Conservation (phyloP, 2,329 filamentous ascomycete genomes). For the Hypoxylon sp. region DNA sequence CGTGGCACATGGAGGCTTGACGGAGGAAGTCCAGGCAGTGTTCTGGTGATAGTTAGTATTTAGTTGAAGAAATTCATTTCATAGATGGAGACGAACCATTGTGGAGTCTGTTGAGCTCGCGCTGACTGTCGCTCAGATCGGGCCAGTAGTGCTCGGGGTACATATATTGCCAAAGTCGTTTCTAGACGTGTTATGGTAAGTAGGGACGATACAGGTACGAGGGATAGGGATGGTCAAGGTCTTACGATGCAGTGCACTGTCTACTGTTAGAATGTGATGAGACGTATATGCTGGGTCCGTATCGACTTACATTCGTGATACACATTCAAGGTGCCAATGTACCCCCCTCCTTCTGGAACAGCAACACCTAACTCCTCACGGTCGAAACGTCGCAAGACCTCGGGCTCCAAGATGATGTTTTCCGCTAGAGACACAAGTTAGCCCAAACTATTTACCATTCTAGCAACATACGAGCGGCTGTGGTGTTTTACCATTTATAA, state of each 20-base stretch:
- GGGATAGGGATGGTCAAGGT: not conserved
- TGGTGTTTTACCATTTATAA: conserved; percentile 6
- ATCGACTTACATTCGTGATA: conserved; percentile 16
- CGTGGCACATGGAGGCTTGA: conserved; percentile 20
- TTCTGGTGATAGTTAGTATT: conserved; percentile 5
- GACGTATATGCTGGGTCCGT: no score
- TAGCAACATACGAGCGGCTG: not conserved
- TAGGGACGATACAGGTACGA: not conserved
- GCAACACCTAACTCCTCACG: conserved; percentile 13
- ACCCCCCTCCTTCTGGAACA: conserved; percentile 14
- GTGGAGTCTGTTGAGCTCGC: conserved; percentile 13
- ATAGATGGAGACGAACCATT: conserved; percentile 6
- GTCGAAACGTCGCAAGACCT: conserved; percentile 4
- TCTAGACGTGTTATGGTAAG: conserved; percentile 2
- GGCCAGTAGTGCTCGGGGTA: conserved; percentile 13
- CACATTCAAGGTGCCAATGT: conserved; percentile 18
- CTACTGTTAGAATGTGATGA: not conserved
- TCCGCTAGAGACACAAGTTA: conserved; percentile 1
- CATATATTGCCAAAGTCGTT: conserved; percentile 20
- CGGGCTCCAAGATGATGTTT: conserved; percentile 14
- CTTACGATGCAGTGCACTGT: conserved; percentile 18
- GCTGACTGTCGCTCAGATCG: not conserved
- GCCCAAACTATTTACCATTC: not conserved
- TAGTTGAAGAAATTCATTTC: not conserved
- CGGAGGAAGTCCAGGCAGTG: conserved; percentile 23